Conservation (phyloP, 495 filamentous ascomycete genomes). For the Penicillium mononematosum region DNA sequence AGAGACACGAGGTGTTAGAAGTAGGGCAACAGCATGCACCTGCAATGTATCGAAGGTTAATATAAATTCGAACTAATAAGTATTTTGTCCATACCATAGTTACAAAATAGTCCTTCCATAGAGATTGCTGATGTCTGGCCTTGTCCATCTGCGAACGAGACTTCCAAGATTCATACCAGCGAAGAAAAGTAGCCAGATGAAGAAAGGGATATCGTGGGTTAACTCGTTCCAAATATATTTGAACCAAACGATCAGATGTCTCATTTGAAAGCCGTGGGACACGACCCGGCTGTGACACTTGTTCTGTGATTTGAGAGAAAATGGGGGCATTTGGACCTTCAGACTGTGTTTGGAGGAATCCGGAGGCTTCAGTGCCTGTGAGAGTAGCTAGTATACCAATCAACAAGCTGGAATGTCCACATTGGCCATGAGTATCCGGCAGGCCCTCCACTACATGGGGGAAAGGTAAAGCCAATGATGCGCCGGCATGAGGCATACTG, state of each 20-base stretch:
- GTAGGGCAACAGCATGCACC: slow-evolving; percentile 24
- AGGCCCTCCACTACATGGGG: neutral
- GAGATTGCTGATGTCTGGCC: neutral
- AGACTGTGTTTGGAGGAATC: neutral
- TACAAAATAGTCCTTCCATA: slow-evolving; percentile 25
- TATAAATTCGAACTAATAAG: neutral
- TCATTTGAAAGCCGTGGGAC: neutral
- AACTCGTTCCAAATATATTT: slow-evolving; percentile 22
- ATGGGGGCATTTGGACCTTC: neutral
- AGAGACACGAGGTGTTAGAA: slow-evolving; percentile 23
- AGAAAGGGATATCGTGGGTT: slow-evolving; percentile 29
- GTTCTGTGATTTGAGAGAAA: neutral
- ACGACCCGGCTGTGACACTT: neutral
- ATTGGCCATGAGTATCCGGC: slow-evolving; percentile 1
- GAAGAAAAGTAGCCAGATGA: slow-evolving; percentile 17
- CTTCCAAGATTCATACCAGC: slow-evolving; percentile 26
- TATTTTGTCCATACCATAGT: slow-evolving; percentile 15
- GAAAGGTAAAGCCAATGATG: neutral
- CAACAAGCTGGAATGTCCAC: slow-evolving; percentile 13
- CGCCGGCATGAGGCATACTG: neutral
- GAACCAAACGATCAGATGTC: slow-evolving; percentile 13
- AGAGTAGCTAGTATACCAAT: slow-evolving; percentile 16
- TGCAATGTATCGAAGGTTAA: neutral
- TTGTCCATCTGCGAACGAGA: neutral
- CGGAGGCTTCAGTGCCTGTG: slow-evolving; percentile 1